phyloP scores from a whole-genome alignment of 2,329 filamentous ascomycete genomes.

The Xylariaceae sp. region DNA sequence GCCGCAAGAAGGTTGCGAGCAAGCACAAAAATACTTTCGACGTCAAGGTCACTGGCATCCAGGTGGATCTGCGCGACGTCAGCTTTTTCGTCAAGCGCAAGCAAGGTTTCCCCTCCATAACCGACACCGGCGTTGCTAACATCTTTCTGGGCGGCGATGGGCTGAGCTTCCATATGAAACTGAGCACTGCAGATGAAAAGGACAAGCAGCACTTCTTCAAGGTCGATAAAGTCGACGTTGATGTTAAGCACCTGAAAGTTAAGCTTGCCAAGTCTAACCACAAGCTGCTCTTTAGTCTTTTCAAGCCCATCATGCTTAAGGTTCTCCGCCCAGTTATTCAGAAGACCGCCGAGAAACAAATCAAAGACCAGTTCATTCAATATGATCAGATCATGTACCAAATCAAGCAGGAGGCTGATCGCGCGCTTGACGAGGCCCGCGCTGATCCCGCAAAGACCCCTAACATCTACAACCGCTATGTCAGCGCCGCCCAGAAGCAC shows the following conservation, averaged over 20 bases:
- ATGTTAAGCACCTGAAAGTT: slow-evolving; percentile 80
- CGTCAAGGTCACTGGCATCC: slow-evolving; percentile 84
- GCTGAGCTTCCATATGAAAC: slow-evolving; percentile 87
- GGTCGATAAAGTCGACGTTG: slow-evolving; percentile 83
- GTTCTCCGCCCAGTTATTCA: slow-evolving; percentile 81
- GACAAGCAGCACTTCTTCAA: slow-evolving; percentile 90
- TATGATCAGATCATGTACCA: slow-evolving; percentile 73
- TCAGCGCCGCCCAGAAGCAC: slow-evolving; percentile 72
- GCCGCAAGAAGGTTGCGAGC: slow-evolving; percentile 82
- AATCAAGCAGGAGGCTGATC: slow-evolving; percentile 82
- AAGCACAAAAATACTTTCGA: slow-evolving; percentile 80
- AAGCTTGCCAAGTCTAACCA: slow-evolving; percentile 94
- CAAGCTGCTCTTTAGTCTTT: slow-evolving; percentile 83
- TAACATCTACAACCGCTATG: slow-evolving; percentile 88
- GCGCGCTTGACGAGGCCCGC: slow-evolving; percentile 66
- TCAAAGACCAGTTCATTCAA: slow-evolving; percentile 79
- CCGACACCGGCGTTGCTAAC: slow-evolving; percentile 85
- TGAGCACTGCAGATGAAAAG: slow-evolving; percentile 76
- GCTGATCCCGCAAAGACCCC: slow-evolving; percentile 71
- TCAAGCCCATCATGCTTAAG: slow-evolving; percentile 86
- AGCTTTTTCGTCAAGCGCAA: slow-evolving; percentile 96
- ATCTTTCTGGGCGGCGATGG: slow-evolving; percentile 85
- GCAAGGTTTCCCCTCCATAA: slow-evolving; percentile 85
- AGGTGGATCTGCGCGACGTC: slow-evolving; percentile 89
- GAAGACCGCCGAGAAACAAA: slow-evolving; percentile 86